Base-by-base conservation (phyloP, 441 rosid species). In the Syzygium malaccense region DNA sequence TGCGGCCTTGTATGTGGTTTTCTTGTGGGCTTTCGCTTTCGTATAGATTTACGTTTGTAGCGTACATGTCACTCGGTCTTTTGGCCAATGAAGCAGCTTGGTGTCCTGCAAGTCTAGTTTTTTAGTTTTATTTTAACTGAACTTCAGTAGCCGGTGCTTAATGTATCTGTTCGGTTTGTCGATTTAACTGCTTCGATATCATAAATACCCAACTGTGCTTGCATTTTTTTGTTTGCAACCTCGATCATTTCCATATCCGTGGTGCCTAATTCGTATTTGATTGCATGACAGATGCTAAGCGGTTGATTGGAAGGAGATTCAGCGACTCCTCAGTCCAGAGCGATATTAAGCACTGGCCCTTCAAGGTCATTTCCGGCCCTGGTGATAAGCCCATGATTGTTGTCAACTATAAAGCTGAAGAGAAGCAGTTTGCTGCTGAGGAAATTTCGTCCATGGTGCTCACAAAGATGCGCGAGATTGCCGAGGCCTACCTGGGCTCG, bases 301-400 rank as follows among this genome's bases (percentile, higher is more conserved):
- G 89, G 89, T 88, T 88, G 89, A 88, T 88, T 14, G 89, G 89
- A n/a, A 88, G 89, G 68, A 48, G 89, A 41, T 88, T 88, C 55
- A 64, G 54, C 26, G 89, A 88, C 28, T 6, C 87, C 30, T 85
- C 89, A 23, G 89, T 88, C 32, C 89, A 88, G 89, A 54, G 89
- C 18, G 89, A 88, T 51, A 88, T 88, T n/a, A 88, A 88, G 83
- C 89, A 56, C 41, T 88, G 89, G 89, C 89, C 89, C 2, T 88
- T 88, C 41, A 88, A 85, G 86, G 89, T 88, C 49, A 55, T 33
- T 12, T 15, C 89, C 4, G 89, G 89, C 45, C 68, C 89, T 48
- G 89, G 87, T 26, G 89, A 88, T 71, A 88, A 88, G 85, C 89
- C 89, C 89, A 88, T 88, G 89, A 88, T 88, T 37, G 64, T 33